Evolutionary conservation across 345 rosid species (phyloP), one percentile per base, ranked within the genome.

Genomic region (Eucalyptus tenuipes): DNA sequence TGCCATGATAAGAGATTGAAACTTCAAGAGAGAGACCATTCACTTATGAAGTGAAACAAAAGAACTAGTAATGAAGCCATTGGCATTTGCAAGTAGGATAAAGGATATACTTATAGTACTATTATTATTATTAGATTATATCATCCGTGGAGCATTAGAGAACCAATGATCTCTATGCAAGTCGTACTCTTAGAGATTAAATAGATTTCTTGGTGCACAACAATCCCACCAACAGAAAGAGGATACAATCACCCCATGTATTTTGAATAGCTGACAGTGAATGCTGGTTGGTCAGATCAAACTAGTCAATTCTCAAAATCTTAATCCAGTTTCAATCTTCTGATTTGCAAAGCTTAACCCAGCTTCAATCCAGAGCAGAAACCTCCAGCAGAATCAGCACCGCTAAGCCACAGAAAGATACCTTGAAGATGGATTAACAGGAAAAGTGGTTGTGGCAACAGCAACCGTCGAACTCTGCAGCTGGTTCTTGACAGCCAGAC

Each of bases 391-490:
- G 47, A 75, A 40, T 75, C 84, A 40, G 84, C 47, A 40, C 84
- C 90, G 66, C 66, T 88, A 7, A 57, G 86, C 85, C 75, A 49
- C 48, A 45, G n/a, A 87, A 81, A 89, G 86, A 71, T 89, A 95
- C 99, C 99, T 95, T 15, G 93, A 92, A 90, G 93, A 44, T 85
- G 86, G 92, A 88, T 55, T 14, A 53, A 86, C 55, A 4, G 88
- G 71, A 75, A 75, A 75, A 49, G 87, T 91, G 40, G 90, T 57
- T 31, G 92, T 88, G 29, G 92, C 90, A 89, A 91, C 91, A 89
- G 95, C 91, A 90, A 91, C 90, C 85, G 88, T 49, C 40, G 95
- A 88, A 88, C 90, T 55, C 79, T 88, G 45, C 8, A 91, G 88
- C 88, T 85, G 86, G 90, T 89, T 89, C 88, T 91, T 93, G 71